phyloP scores from a whole-genome alignment of 2,329 filamentous ascomycete genomes.

The Rhinocladiella similis region DNA sequence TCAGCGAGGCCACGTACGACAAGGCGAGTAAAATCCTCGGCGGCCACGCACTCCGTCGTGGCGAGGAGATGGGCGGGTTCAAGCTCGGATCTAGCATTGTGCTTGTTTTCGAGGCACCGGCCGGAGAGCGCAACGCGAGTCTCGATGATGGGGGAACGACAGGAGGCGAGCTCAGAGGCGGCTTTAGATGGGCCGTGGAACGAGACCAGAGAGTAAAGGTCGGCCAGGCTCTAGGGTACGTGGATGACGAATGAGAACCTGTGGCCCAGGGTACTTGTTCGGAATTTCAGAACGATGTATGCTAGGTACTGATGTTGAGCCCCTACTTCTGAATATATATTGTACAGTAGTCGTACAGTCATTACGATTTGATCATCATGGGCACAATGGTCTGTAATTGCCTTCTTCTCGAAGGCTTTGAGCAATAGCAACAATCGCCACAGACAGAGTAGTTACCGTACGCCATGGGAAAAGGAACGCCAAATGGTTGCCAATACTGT shows the following conservation, averaged over 20 bases:
- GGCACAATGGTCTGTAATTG: too few species aligned
- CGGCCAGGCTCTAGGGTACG: conserved; percentile 79
- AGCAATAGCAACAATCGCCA: too few species aligned
- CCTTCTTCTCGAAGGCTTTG: too few species aligned
- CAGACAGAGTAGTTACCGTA: too few species aligned
- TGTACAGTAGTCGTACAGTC: too few species aligned
- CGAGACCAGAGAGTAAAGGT: conserved; percentile 87
- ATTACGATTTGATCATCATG: too few species aligned
- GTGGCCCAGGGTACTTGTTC: not conserved
- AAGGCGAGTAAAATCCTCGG: conserved; percentile 73
- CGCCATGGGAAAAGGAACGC: too few species aligned
- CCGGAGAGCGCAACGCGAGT: conserved; percentile 56
- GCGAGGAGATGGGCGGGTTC: conserved; percentile 98
- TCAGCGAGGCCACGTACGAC: conserved; percentile 85
- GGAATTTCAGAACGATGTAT: too few species aligned
- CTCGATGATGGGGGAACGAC: conserved; percentile 61
- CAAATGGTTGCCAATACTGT: too few species aligned
- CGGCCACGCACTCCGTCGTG: conserved; percentile 79
- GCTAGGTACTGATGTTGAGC: too few species aligned
- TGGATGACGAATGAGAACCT: conserved; percentile 41
- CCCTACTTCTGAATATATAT: too few species aligned
- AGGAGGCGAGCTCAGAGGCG: conserved; percentile 56
- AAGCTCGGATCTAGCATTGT: conserved; percentile 94
- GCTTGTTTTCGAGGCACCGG: conserved; percentile 91
- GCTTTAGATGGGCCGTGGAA: conserved; percentile 83